Evolutionary conservation across 2,329 filamentous ascomycete species (phyloP).

Genomic region (Atkinsonella hypoxylon): DNA sequence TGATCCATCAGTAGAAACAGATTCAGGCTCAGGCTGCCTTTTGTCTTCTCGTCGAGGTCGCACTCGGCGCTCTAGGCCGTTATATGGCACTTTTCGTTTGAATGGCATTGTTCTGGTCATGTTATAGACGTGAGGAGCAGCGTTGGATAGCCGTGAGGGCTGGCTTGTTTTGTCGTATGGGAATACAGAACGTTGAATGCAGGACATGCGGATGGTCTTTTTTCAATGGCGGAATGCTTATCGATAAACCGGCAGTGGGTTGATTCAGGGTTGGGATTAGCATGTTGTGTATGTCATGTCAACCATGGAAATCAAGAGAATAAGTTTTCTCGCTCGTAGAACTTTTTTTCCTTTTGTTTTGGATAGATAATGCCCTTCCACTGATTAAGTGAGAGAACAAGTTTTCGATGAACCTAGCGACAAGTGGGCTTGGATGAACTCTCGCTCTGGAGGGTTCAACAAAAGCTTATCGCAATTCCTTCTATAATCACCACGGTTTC

Average conservation of each 20-base stretch:
- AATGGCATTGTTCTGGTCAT: conserved; percentile 16
- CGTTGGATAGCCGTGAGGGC: background rate
- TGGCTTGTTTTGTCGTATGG: background rate
- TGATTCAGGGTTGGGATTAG: background rate
- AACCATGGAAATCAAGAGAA: background rate
- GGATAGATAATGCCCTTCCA: too few relatives aligned
- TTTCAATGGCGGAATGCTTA: conserved; percentile 1
- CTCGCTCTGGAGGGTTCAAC: too few relatives aligned
- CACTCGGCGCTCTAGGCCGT: conserved; percentile 30
- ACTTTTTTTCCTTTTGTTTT: too few relatives aligned
- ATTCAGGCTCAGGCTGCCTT: conserved; percentile 24
- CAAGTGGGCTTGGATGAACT: too few relatives aligned
- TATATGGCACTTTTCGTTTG: conserved; percentile 27
- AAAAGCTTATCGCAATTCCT: too few relatives aligned
- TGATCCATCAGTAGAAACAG: conserved; percentile 14
- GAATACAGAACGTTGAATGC: conserved; percentile 8
- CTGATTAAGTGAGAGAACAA: too few relatives aligned
- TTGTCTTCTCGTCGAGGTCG: conserved; percentile 32
- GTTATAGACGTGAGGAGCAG: background rate
- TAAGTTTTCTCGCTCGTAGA: background rate
- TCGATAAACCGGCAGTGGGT: conserved; percentile 1
- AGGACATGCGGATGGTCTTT: background rate
- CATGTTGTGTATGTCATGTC: too few relatives aligned
- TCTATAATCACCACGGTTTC: too few relatives aligned
- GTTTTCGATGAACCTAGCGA: too few relatives aligned